Evolutionary conservation across 495 filamentous ascomycete genomes (phyloP).

Genomic region (Penicillium soppii): DNA sequence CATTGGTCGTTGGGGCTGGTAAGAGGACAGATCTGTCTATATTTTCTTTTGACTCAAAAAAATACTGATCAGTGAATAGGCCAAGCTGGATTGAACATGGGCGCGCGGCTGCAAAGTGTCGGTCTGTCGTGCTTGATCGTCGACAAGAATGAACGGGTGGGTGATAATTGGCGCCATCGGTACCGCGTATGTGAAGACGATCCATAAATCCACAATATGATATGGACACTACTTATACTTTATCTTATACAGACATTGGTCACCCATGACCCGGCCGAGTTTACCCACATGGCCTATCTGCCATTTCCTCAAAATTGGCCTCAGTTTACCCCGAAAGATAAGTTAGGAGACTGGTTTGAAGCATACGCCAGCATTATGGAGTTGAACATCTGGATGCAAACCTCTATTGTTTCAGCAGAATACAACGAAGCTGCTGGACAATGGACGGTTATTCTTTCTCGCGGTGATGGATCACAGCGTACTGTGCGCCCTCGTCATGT

Average conservation of each 20-base stretch:
- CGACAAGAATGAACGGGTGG: slow-evolving; percentile 63
- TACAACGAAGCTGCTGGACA: slow-evolving; percentile 53
- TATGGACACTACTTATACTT: background rate
- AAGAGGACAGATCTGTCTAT: slow-evolving; percentile 17
- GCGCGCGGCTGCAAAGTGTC: slow-evolving; percentile 69
- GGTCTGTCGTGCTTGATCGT: slow-evolving; percentile 63
- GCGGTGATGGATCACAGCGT: slow-evolving; percentile 40
- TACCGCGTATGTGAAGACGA: slow-evolving; percentile 34
- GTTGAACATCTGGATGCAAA: slow-evolving; percentile 69
- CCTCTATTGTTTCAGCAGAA: slow-evolving; percentile 47
- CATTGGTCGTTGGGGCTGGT: slow-evolving; percentile 65
- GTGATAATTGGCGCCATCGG: slow-evolving; percentile 77
- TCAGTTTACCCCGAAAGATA: slow-evolving; percentile 75
- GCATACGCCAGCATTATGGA: slow-evolving; percentile 70
- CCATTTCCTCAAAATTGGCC: slow-evolving; percentile 68
- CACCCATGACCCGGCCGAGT: slow-evolving; percentile 67
- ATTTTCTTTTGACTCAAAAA: slow-evolving; percentile 1
- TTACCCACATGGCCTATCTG: slow-evolving; percentile 73
- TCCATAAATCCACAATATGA: background rate
- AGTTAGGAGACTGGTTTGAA: slow-evolving; percentile 76
- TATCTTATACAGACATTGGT: slow-evolving; percentile 18
- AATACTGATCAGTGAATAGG: slow-evolving; percentile 25
- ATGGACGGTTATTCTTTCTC: slow-evolving; percentile 61
- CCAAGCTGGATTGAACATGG: slow-evolving; percentile 56
- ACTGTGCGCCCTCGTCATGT: slow-evolving; percentile 46